Base-by-base conservation (phyloP, 2,329 filamentous ascomycete genomes). In the Clarireedia hainanense region DNA sequence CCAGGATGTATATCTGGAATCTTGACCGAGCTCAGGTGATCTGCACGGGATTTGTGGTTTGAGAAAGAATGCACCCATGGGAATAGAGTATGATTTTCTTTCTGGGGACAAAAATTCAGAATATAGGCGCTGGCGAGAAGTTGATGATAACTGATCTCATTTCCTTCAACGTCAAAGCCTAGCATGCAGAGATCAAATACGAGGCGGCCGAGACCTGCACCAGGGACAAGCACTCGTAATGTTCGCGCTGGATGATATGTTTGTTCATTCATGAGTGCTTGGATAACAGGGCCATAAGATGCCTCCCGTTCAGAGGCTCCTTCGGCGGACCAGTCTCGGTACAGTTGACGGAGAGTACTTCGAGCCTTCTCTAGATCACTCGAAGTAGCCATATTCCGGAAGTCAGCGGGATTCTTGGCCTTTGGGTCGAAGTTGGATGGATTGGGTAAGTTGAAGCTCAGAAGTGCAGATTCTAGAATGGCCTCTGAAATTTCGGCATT, bases 131-230 rank as follows among this genome's bases (percentile, higher is more conserved):
- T 95, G 1, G 90, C 90, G 57, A 97, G 77, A n/a, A 99, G 80
- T 69, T 96, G 90, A 70, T 99, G 94, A 68, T 95, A 97, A 2
- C 91, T 96, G 59, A 97, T 95, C 72, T 99, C 89, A 68, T 96
- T 97, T 27, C 92, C 92, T 70, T 96, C 91, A 0, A 84, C 81
- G 10, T 80, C 74, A 70, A 84, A 95, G 10, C 94, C 91, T 1
- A 75, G 76, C 27, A 74, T 75, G 68, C 86, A 90, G 14, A 97
- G 76, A 46, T 99, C 94, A 65, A 95, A 95, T 0, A 97, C 89
- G 2, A 97, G 75, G 14, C 94, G 81, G 2, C 90, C 94, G 2
- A 99, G 76, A 0, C 94, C 94, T 4, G 92, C 91, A 0, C 94
- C 94, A 0, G 94, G 94, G 0, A 97, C 85, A 0, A 99, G 79